A percentile compares a stretch with the other conserved stretches of the same genome.
These are phyloP conservation scores for Talaromyces proteolyticus DNA, from an alignment of 495 filamentous ascomycete species.

Conservation along the genomic window DNA sequence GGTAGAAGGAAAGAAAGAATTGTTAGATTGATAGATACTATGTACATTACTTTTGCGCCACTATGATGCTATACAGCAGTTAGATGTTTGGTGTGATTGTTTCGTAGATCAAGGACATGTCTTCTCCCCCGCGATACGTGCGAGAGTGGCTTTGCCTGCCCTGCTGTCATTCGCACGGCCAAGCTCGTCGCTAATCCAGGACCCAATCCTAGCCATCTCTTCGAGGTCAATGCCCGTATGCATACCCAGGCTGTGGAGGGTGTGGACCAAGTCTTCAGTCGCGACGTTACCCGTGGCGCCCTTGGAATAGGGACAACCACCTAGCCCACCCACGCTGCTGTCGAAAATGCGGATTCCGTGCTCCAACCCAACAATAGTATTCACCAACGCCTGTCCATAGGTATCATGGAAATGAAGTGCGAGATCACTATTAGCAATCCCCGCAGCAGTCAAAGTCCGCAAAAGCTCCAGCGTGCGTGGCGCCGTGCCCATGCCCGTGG, in stretches of 20 bases:
- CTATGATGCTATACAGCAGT: neutral
- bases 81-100: neutral
- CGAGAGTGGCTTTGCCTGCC: slow-evolving; percentile 73
- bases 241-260: slow-evolving; percentile 79
- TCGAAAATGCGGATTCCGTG: slow-evolving; percentile 89
- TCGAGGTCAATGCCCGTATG: slow-evolving; percentile 85
- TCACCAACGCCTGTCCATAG: slow-evolving; percentile 90
- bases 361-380: slow-evolving; percentile 80
- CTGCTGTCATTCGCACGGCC: slow-evolving; percentile 69
- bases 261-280: slow-evolving; percentile 91
- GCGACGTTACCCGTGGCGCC: slow-evolving; percentile 94
- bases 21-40: too few species aligned
- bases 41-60: slow-evolving; percentile 4
- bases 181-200: slow-evolving; percentile 84
- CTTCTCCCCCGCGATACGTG: slow-evolving; percentile 25
- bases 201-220: slow-evolving; percentile 71
- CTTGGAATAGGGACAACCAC: slow-evolving; percentile 89
- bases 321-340: slow-evolving; percentile 80
- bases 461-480: slow-evolving; percentile 69
- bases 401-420: slow-evolving; percentile 97
- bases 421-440: slow-evolving; percentile 71
- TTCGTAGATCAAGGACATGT: neutral
- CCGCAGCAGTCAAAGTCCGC: slow-evolving; percentile 63
- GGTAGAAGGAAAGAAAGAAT: too few species aligned
- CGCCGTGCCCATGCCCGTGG: slow-evolving; percentile 93